These are phyloP conservation scores for Petunia hybrid DNA, from an alignment of 305 asterid species.

Conservation along the genomic window DNA sequence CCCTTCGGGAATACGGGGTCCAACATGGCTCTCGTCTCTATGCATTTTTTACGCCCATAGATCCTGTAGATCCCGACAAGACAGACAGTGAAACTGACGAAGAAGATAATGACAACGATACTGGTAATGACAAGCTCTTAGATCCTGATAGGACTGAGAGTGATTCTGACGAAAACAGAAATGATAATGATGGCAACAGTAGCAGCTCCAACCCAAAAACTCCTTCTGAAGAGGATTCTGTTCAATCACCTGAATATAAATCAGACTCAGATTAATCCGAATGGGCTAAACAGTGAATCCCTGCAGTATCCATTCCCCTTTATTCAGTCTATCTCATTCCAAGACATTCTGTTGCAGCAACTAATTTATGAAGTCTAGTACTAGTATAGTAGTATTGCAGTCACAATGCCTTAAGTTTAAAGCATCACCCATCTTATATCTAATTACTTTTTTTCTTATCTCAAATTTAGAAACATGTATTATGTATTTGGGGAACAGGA, in stretches of 20 bases:
- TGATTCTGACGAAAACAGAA: neutral
- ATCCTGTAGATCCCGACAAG: neutral
- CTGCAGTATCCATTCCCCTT: neutral
- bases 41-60: conserved; percentile 43
- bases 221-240: conserved; percentile 21
- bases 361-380: neutral
- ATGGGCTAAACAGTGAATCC: neutral
- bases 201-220: conserved; percentile 6
- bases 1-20: conserved; percentile 56
- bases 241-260: conserved; percentile 1
- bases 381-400: neutral
- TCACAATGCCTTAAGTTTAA: neutral
- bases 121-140: neutral
- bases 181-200: neutral
- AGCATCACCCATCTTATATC: neutral
- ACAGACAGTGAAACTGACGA: neutral
- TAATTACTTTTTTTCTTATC: conserved; percentile 2
- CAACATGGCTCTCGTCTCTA: conserved; percentile 63
- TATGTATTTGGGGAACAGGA: neutral
- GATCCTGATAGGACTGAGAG: neutral
- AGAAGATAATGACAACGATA: neutral
- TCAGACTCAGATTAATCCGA: neutral
- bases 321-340: conserved; percentile 25
- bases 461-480: conserved; percentile 6
- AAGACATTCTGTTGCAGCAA: conserved; percentile 15